These are phyloP conservation scores for Conticribra weissflogii DNA, from an alignment of 108 stramenopile species.

Conservation along the genomic window DNA sequence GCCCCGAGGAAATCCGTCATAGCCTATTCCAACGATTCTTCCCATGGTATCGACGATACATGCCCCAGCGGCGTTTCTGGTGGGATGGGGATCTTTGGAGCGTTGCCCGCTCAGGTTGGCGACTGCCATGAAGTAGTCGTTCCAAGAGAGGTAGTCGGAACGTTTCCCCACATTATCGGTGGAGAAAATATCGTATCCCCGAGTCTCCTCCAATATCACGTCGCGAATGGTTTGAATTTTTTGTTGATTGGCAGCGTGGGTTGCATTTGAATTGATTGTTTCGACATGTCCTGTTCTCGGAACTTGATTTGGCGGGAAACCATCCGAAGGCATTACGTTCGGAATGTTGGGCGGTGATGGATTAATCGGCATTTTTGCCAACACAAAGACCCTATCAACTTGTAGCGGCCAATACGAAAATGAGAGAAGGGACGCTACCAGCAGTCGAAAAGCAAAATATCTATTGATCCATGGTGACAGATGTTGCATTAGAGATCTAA, in stretches of 20 bases:
- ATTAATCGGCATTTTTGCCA: no score
- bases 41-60: conserved; percentile 79
- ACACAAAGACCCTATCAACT: no score
- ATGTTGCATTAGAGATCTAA: no score
- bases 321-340: no score
- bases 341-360: no score
- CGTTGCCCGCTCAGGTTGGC: conserved; percentile 89
- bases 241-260: background rate
- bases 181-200: conserved; percentile 44
- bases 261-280: no score
- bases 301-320: no score
- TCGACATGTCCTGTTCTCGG: no score
- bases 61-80: conserved; percentile 66
- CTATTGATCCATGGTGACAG: no score
- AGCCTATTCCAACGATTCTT: conserved; percentile 95
- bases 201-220: conserved; percentile 23
- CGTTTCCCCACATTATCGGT: conserved; percentile 35
- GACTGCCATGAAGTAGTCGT: conserved; percentile 96
- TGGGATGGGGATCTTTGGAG: conserved; percentile 90
- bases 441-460: no score
- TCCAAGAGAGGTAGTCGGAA: conserved; percentile 87
- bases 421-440: no score
- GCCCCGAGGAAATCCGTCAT: conserved; percentile 96
- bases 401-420: no score
- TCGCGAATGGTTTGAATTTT: conserved; percentile 13